phyloP scores from a whole-genome alignment of 768 basidiomycete genomes.

The Cystobasidium onofrii region DNA sequence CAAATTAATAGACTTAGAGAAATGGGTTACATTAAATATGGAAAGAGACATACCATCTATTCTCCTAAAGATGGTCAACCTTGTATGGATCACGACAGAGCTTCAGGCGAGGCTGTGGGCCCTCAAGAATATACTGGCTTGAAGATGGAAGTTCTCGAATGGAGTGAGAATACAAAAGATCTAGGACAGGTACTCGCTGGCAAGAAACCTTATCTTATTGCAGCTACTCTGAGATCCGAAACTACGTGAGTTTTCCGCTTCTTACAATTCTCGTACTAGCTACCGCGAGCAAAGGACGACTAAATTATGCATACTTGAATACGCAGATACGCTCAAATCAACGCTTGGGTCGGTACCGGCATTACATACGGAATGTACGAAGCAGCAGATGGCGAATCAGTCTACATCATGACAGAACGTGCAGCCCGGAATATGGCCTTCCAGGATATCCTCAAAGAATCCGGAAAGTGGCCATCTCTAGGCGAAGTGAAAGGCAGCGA shows the following conservation, averaged over 20 bases:
- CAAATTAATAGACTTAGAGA: slow-evolving; percentile 85
- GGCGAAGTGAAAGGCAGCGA: slow-evolving; percentile 68
- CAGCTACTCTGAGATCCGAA: slow-evolving; percentile 90
- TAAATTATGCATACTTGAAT: neutral
- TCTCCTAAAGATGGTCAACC: slow-evolving; percentile 97
- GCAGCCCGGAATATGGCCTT: slow-evolving; percentile 96
- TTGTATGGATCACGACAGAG: slow-evolving; percentile 98
- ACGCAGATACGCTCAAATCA: slow-evolving; percentile 88
- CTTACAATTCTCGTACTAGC: too few relatives aligned
- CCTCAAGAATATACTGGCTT: slow-evolving; percentile 91
- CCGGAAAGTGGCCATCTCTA: slow-evolving; percentile 65
- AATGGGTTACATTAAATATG: slow-evolving; percentile 91
- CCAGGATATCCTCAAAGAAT: slow-evolving; percentile 70
- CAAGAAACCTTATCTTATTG: slow-evolving; percentile 81
- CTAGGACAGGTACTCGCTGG: slow-evolving; percentile 44
- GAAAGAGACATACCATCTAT: slow-evolving; percentile 96
- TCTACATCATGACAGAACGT: slow-evolving; percentile 78
- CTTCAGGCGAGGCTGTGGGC: slow-evolving; percentile 84
- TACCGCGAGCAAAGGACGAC: too few relatives aligned
- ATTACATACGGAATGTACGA: slow-evolving; percentile 90
- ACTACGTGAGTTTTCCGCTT: slow-evolving; percentile 62
- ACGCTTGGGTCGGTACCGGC: slow-evolving; percentile 83
- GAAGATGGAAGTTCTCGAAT: slow-evolving; percentile 86
- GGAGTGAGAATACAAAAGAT: slow-evolving; percentile 67
- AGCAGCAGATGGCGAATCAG: slow-evolving; percentile 59